Evolutionary conservation across 257 asterid genomes (phyloP), one percentile per base, ranked within the genome.

Genomic region (Jacaranda mimosifolia): DNA sequence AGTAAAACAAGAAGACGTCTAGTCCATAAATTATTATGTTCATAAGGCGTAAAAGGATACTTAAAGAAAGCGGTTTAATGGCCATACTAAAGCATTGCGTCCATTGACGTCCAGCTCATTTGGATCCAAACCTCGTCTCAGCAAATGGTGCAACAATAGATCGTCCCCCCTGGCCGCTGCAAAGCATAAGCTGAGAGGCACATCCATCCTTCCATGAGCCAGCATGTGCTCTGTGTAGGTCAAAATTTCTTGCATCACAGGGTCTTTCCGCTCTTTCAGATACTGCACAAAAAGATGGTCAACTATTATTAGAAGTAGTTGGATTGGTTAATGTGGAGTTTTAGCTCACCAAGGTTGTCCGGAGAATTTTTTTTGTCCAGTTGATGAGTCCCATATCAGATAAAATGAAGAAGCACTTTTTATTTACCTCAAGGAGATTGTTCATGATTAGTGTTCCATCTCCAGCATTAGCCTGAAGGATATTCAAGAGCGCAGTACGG

Each of bases 131-230:
- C 97, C 96, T 53, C 84, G 89, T 84, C 79, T 87, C 35, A 94
- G 83, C 89, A 94, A 63, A 72, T 90, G 93, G 68, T 85, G 81
- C 86, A 91, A 80, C 85, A 94, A 78, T 14, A 87, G 79, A 70
- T 85, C 92, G 64, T 91, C 97, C 40, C 91, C 94, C 77, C 97
- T 85, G 60, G 63, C 88, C 38, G 96, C 97, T 51, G 98, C 97
- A 81, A 94, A 94, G 85, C 93, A 87, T 76, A 94, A 84, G 86
- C 88, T 94, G 49, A 91, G 94, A 73, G 97, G 98, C 85, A 94
- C 70, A 53, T 89, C 96, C 92, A 87, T 86, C 73, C 86, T 90
- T 73, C 98, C 97, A 26, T 88, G 90, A 64, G 96, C 89, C 75
- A 94, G 87, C 93, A 89, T 87, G 63, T 90, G 89, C 76, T 94